phyloP scores from a whole-genome alignment of 805 yeast species.

The Maudiozyma turicensis region DNA sequence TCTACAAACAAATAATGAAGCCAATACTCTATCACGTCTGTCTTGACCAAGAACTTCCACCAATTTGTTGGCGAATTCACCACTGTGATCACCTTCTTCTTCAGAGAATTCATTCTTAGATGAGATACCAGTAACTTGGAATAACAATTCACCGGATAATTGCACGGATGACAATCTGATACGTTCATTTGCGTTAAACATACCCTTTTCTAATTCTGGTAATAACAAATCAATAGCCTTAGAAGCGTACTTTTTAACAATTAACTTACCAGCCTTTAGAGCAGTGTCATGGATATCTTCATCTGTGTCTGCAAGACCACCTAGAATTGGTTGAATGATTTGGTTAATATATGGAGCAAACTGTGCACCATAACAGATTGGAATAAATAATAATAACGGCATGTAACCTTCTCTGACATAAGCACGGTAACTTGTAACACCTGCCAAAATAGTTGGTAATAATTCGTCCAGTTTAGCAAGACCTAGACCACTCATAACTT shows the following conservation, averaged over 20 bases:
- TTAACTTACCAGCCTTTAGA: conserved; percentile 82
- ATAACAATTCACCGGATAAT: conserved; percentile 86
- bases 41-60: conserved; percentile 75
- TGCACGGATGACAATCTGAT: conserved; percentile 91
- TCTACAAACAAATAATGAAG: conserved; percentile 87
- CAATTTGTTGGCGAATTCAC: conserved; percentile 53
- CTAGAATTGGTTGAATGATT: conserved; percentile 84
- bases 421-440: conserved; percentile 56
- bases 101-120: conserved; percentile 61
- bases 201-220: conserved; percentile 88
- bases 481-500: conserved; percentile 89
- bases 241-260: conserved; percentile 84
- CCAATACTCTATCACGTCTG: conserved; percentile 76
- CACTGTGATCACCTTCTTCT: conserved; percentile 33
- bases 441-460: conserved; percentile 66
- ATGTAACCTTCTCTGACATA: conserved; percentile 84
- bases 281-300: conserved; percentile 85
- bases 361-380: conserved; percentile 88
- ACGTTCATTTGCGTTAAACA: conserved; percentile 71
- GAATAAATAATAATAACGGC: conserved; percentile 81
- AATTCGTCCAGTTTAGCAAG: conserved; percentile 77
- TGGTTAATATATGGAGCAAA: conserved; percentile 80
- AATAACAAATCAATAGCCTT: conserved; percentile 86
- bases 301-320: conserved; percentile 82
- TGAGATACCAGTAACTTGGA: conserved; percentile 86